Percentiles rank a stretch among this genome's conserved stretches.
Conservation (phyloP, 192 early-diverging fungal species). For the Backusella luteola region DNA sequence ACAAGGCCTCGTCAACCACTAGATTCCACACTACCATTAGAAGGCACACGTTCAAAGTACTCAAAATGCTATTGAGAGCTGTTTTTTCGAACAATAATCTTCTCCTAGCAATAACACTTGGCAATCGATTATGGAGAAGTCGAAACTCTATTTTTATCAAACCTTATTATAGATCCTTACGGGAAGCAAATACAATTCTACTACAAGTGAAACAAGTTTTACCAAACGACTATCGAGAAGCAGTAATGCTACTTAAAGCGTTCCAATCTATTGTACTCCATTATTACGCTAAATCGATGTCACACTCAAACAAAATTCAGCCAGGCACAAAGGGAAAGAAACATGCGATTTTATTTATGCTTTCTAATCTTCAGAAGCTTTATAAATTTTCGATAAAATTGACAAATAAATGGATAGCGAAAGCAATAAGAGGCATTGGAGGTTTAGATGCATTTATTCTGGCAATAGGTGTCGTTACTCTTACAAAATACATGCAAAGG, state of each 20-base stretch:
- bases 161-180: neutral
- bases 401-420: neutral
- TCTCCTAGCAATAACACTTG: neutral
- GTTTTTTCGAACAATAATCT: neutral
- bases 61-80: neutral
- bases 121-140: neutral
- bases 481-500: neutral
- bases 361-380: neutral
- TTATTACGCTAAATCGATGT: neutral
- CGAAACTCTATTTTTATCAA: constrained; percentile 3
- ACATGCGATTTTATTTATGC: neutral
- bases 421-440: neutral
- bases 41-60: neutral
- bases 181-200: neutral
- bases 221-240: neutral
- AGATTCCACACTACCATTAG: neutral
- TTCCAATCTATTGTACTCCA: neutral
- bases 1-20: neutral
- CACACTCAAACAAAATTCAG: neutral
- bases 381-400: neutral
- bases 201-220: neutral
- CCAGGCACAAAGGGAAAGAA: neutral
- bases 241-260: neutral
- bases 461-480: neutral
- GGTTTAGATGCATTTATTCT: constrained; percentile 4